Base-by-base conservation (phyloP, 371 early-diverging fungal genomes). In the Mucor piriformis region DNA sequence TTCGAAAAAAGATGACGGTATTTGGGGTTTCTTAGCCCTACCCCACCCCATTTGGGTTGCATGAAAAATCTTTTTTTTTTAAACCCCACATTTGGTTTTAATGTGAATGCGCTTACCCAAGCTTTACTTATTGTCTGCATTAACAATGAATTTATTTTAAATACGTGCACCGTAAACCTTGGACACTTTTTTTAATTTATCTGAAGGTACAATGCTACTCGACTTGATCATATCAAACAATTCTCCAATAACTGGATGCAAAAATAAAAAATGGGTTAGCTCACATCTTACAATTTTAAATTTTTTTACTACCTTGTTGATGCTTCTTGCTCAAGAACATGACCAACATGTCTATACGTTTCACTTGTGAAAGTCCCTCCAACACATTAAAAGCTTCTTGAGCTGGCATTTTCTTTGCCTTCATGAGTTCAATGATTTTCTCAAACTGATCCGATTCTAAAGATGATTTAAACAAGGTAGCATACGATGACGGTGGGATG, bases 391-490 rank as follows among this genome's bases (percentile, higher is more conserved):
- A 77, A 3, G 82, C 73, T 5, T 67, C 70, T 33, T 73, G 47
- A 15, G 74, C 62, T 6, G 72, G 53, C 27, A 82, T 79, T 29
- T 74, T 59, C 24, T 79, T 79, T 50, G 3, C 43, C 34, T 74
- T 74, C 38, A 88, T 55, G 18, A 90, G 66, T 5, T 74, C 61
- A 18, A 88, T 61, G 59, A 91, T 88, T 38, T 77, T 73, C 33
- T 83, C 73, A 60, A 93, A 69, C 54, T 91, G 85, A 44, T 82
- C 83, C 1, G 86, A 77, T 49, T 92, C 92, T n/a, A 93, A 63
- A 1, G 91, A 88, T 16, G 82, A 85, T 48, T 87, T 86, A 66
- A 93, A 90, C 13, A 92, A 61, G 0, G 50, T 51, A 13, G 77
- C 69, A 66, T 83, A 82, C 0, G 62, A 57, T 2, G 75, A 57